A percentile compares a stretch with the other conserved stretches of the same genome.
These are phyloP conservation scores for Proliferodiscus dingleyae DNA, from an alignment of 2,329 filamentous ascomycete species.

Conservation along the genomic window DNA sequence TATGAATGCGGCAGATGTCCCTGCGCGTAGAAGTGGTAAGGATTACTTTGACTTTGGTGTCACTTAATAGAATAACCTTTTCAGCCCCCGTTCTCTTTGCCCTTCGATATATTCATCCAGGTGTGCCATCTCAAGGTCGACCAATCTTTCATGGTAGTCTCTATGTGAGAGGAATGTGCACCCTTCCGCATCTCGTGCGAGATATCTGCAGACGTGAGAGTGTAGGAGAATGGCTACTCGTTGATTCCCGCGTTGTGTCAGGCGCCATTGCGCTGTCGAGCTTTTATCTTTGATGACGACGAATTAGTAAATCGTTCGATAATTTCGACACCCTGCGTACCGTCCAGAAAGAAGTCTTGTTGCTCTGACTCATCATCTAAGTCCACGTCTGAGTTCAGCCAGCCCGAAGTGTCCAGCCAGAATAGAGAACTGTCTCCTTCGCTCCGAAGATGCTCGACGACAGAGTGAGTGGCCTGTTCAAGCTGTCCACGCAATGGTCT, in stretches of 20 bases:
- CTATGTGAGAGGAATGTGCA: constrained; percentile 34
- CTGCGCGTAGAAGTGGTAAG: too few species aligned
- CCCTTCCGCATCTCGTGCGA: constrained; percentile 28
- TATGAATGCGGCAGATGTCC: too few species aligned
- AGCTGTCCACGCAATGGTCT: constrained; percentile 33
- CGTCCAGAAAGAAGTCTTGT: constrained; percentile 31
- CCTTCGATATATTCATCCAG: constrained; percentile 20
- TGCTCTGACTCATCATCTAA: constrained; percentile 19
- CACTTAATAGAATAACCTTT: constrained; percentile 21
- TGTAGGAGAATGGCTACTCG: constrained; percentile 34
- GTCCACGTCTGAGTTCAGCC: constrained; percentile 30
- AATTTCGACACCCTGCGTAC: too few species aligned
- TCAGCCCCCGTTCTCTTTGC: constrained; percentile 21
- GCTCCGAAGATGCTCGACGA: constrained; percentile 30
- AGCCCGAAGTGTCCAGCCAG: constrained; percentile 38
- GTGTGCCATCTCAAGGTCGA: constrained; percentile 14
- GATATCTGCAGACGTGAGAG: constrained; percentile 34
- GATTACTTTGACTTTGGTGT: too few species aligned
- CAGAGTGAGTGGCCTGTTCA: constrained; percentile 31
- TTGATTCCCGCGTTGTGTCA: constrained; percentile 32
- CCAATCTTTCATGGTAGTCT: constrained; percentile 17
- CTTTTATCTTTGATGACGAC: constrained; percentile 20
- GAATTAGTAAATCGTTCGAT: too few species aligned
- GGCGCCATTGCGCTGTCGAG: constrained; percentile 26
- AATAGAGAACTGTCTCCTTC: constrained; percentile 34